Evolutionary conservation across 2,329 filamentous ascomycete species (phyloP), one percentile per base, ranked within the genome.

Genomic region (Colletotrichum cereale): DNA sequence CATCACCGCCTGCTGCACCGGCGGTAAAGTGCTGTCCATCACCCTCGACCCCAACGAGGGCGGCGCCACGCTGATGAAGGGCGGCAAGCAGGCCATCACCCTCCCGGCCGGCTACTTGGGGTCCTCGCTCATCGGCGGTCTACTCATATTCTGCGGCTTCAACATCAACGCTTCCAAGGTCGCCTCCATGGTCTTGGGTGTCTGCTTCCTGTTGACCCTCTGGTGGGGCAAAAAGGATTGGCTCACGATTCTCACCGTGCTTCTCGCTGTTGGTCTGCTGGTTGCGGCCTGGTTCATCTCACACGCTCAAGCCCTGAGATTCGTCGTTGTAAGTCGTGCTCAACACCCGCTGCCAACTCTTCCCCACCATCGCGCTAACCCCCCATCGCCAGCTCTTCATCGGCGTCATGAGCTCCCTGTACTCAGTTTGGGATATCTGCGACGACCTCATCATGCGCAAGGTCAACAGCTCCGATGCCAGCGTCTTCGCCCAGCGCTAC

Each of bases 381-480:
- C 40, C 8, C 12, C 3, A 18, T 11, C 12, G n/a, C 24, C 72
- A 89, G 83, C 86, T 95, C 36, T 95, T 95, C 77, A 94, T 95
- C 73, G 93, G 93, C 52, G 92, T 95, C 75, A 95, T 95, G 93
- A 92, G 90, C 8, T 91, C 90, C 2, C 86, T 95, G 1, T 95
- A 95, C 80, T 93, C 91, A 74, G 92, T 93, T 6, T 95, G 93
- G 93, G 93, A 95, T 83, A 95, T 95, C 75, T 95, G 92, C 80
- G 93, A 96, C 77, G 93, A 96, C 75, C 84, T 95, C 40, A 94
- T 96, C 75, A 83, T 95, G 5, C 88, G 93, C 70, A 95, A 95
- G 82, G 92, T 95, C 62, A 95, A 95, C 80, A 90, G 87, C 29
- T 94, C 92, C 5, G 93, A 96, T 78, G 92, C 93, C 7, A 93